Evolutionary conservation across 2,329 filamentous ascomycete genomes (phyloP).

Genomic region (Aureobasidium lini): DNA sequence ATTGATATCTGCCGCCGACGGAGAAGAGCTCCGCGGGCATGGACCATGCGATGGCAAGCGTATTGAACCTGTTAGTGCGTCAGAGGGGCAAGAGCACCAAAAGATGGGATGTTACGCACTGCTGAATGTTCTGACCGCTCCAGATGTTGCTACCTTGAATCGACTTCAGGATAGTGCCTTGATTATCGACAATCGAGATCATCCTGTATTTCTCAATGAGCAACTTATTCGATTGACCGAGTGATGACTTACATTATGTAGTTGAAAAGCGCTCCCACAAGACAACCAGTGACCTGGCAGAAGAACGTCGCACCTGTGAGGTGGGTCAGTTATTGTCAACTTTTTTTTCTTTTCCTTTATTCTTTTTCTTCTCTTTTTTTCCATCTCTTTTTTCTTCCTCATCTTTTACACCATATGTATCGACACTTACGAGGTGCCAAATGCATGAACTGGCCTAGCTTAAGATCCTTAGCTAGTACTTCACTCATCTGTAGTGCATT

Average conservation of each 20-base stretch:
- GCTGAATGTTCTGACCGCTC: conserved; percentile 43
- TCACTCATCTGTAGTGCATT: conserved; percentile 26
- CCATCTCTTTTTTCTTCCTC: background rate
- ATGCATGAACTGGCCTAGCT: conserved; percentile 32
- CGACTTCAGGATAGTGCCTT: conserved; percentile 34
- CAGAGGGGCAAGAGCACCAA: background rate
- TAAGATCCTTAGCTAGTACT: conserved; percentile 28
- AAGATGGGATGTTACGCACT: conserved; percentile 19
- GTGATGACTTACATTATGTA: conserved; percentile 32
- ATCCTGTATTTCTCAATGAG: conserved; percentile 12
- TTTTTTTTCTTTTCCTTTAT: background rate
- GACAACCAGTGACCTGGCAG: conserved; percentile 36
- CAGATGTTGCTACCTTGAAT: conserved; percentile 40
- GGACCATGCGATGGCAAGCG: conserved; percentile 34
- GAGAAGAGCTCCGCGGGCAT: conserved; percentile 39
- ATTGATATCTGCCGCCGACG: conserved; percentile 27
- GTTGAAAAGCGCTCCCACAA: conserved; percentile 39
- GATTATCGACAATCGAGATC: conserved; percentile 37
- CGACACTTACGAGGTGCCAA: conserved; percentile 25
- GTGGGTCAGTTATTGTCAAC: background rate
- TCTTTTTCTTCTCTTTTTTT: background rate
- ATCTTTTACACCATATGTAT: conserved; percentile 19
- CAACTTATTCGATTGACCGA: conserved; percentile 17
- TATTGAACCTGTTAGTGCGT: conserved; percentile 28
- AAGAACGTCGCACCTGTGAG: conserved; percentile 30